Percentiles rank a stretch among this genome's conserved stretches.
Evolutionary conservation across 2,329 filamentous ascomycete species (phyloP).

Genomic region (Penicillium sclerotigenum): DNA sequence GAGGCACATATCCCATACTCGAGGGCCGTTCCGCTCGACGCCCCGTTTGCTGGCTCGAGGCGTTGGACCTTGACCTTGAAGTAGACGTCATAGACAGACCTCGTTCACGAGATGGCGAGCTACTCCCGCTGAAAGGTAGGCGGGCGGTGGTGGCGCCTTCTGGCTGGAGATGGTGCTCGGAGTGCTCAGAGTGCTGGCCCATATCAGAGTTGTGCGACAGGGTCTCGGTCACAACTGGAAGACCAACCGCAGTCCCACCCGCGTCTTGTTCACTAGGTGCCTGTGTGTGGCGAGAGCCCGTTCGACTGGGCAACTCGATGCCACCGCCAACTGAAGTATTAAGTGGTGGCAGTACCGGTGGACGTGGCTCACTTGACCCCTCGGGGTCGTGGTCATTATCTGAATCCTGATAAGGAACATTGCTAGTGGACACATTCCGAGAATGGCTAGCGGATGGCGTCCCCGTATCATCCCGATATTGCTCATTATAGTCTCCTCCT

Average conservation of each 20-base stretch:
- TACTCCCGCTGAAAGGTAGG: constrained; percentile 41
- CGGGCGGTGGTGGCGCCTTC: constrained; percentile 33
- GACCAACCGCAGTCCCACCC: constrained; percentile 11
- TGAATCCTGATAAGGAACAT: constrained; percentile 28
- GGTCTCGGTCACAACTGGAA: constrained; percentile 23
- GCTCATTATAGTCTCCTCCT: constrained; percentile 61
- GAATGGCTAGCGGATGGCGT: constrained; percentile 22
- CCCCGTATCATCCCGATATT: constrained; percentile 56
- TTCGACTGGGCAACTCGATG: constrained; percentile 63
- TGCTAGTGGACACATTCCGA: constrained; percentile 25
- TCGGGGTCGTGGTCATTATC: constrained; percentile 22
- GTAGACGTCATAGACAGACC: constrained; percentile 39
- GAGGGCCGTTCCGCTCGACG: constrained; percentile 41
- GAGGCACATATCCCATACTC: constrained; percentile 50
- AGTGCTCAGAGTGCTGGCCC: constrained; percentile 8
- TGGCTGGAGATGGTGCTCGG: constrained; percentile 23
- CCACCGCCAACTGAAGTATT: constrained; percentile 51
- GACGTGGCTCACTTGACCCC: constrained; percentile 28
- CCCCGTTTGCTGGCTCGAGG: constrained; percentile 35
- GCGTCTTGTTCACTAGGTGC: constrained; percentile 28
- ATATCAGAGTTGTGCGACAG: constrained; percentile 13
- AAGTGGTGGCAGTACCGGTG: constrained; percentile 57
- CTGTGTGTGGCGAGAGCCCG: constrained; percentile 58
- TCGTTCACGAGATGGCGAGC: constrained; percentile 37
- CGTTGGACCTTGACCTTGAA: constrained; percentile 30